phyloP scores from a whole-genome alignment of 2,329 filamentous ascomycete genomes.

The Epichloe amarillans region DNA sequence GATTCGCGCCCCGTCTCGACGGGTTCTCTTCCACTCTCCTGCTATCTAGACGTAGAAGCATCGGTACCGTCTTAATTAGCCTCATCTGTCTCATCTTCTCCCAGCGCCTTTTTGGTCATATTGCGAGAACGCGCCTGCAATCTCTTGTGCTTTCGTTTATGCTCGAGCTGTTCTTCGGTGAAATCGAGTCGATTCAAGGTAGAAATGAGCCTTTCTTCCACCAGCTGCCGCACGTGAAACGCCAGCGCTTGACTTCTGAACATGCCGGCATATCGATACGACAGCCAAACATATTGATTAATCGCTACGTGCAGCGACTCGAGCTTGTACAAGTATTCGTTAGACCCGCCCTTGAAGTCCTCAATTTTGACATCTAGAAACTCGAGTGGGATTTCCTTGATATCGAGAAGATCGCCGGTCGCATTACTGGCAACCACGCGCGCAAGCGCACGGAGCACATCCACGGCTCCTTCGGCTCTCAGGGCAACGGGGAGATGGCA shows the following conservation, averaged over 20 bases:
- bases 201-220: slow-evolving; percentile 57
- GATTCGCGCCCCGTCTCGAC: neutral
- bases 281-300: slow-evolving; percentile 84
- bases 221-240: slow-evolving; percentile 62
- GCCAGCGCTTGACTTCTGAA: slow-evolving; percentile 66
- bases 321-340: slow-evolving; percentile 50
- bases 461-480: slow-evolving; percentile 31
- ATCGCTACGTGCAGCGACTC: slow-evolving; percentile 72
- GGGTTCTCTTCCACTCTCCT: neutral
- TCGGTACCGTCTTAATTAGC: slow-evolving; percentile 11
- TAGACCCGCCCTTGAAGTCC: slow-evolving; percentile 21
- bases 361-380: slow-evolving; percentile 51
- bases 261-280: slow-evolving; percentile 72
- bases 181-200: slow-evolving; percentile 37
- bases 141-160: slow-evolving; percentile 13
- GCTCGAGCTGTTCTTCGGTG: slow-evolving; percentile 21
- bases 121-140: slow-evolving; percentile 9
- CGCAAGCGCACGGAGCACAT: slow-evolving; percentile 51
- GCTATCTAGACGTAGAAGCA: slow-evolving; percentile 6
- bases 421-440: slow-evolving; percentile 53
- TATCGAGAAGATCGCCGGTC: slow-evolving; percentile 56
- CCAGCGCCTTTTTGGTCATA: slow-evolving; percentile 5
- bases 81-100: slow-evolving; percentile 7
- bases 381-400: slow-evolving; percentile 58
- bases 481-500: slow-evolving; percentile 54